A percentile compares a stretch with the other conserved stretches of the same genome.
phyloP scores from a whole-genome alignment of 345 rosid genomes.

The Aquilaria yunnanensis region DNA sequence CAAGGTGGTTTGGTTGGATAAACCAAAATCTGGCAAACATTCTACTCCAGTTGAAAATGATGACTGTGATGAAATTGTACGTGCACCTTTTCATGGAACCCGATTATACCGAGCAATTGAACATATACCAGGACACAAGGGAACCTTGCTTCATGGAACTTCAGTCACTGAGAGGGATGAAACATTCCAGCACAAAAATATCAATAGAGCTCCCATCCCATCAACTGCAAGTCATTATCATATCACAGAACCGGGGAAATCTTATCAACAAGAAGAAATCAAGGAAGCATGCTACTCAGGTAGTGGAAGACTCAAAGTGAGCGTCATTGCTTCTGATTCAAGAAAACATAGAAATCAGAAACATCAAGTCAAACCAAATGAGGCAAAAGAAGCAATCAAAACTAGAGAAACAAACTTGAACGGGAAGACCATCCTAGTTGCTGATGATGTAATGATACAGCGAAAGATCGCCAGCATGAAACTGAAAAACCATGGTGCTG shows the following conservation, averaged over 20 bases:
- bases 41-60: conserved; percentile 10
- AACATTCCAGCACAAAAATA: too few species aligned
- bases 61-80: conserved; percentile 33
- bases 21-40: conserved; percentile 23
- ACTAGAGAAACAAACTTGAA: conserved; percentile 16
- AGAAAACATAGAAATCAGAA: background rate
- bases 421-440: conserved; percentile 59
- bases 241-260: background rate
- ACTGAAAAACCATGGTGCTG: conserved; percentile 46
- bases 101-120: conserved; percentile 39
- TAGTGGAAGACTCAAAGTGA: conserved; percentile 6
- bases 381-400: conserved; percentile 16
- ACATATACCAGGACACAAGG: conserved; percentile 62
- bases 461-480: conserved; percentile 15
- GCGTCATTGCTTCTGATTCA: background rate
- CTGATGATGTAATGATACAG: conserved; percentile 37
- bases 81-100: conserved; percentile 73
- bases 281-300: conserved; percentile 22
- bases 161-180: conserved; percentile 11
- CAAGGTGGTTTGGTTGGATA: conserved; percentile 70
- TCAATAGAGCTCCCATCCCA: background rate
- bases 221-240: conserved; percentile 12
- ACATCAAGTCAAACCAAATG: background rate
- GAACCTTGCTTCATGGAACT: conserved; percentile 13
- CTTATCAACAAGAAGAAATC: conserved; percentile 12